A percentile compares a stretch with the other conserved stretches of the same genome.
phyloP scores from a whole-genome alignment of 371 early-diverging fungal genomes.

The Ordospora pajunii region DNA sequence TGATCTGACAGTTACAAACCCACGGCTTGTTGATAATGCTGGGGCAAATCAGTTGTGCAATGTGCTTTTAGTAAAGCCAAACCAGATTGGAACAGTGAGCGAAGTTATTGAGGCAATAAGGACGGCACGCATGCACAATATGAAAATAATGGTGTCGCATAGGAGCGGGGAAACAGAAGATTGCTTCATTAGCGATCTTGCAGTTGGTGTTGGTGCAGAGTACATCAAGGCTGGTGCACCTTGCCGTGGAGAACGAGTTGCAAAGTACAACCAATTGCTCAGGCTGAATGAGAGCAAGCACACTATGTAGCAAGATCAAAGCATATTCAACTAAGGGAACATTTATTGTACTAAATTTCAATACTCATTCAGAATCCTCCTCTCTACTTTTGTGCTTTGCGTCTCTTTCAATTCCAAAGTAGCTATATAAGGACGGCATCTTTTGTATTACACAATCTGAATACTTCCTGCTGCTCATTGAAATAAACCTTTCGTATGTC shows the following conservation, averaged over 20 bases:
- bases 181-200: constrained; percentile 89
- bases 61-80: constrained; percentile 88
- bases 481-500: constrained; percentile 2
- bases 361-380: too few species aligned
- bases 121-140: constrained; percentile 67
- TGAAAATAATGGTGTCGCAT: constrained; percentile 97
- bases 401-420: neutral
- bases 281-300: constrained; percentile 73
- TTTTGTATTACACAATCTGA: neutral
- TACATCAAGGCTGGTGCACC: constrained; percentile 98
- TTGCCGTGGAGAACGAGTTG: constrained; percentile 85
- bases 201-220: constrained; percentile 85
- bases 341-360: too few species aligned
- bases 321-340: too few species aligned
- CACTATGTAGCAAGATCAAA: neutral
- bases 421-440: neutral
- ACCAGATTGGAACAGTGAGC: constrained; percentile 93
- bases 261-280: constrained; percentile 94
- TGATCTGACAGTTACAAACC: constrained; percentile 95
- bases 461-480: neutral
- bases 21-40: constrained; percentile 73
- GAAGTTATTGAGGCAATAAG: constrained; percentile 79
- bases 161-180: constrained; percentile 97
- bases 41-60: constrained; percentile 84
- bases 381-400: neutral